Conservation (phyloP, 176 grass and related monocot species). For the Pontederia paniculata region DNA sequence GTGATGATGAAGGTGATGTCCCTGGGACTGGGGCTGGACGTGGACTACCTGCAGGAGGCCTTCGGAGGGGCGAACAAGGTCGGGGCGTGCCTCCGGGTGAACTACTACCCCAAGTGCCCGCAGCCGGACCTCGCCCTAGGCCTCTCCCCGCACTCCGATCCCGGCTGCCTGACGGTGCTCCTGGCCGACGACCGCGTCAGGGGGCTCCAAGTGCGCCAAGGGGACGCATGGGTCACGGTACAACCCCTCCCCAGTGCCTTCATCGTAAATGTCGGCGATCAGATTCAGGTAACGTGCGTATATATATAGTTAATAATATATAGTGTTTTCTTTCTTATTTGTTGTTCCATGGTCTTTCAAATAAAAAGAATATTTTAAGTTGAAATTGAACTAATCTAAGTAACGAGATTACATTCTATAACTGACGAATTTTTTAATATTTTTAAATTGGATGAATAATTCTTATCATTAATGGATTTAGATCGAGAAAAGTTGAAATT, state of each 20-base stretch:
- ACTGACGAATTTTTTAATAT: too few relatives aligned
- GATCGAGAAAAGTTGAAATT: too few relatives aligned
- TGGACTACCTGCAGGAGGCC: constrained; percentile 30
- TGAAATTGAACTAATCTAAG: too few relatives aligned
- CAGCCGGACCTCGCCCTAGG: constrained; percentile 87
- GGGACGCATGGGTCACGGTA: constrained; percentile 68
- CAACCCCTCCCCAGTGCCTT: constrained; percentile 47
- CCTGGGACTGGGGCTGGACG: constrained; percentile 56
- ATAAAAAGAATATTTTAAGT: too few relatives aligned
- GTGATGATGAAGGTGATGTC: constrained; percentile 52
- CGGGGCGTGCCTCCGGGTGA: constrained; percentile 51
- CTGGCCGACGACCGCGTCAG: constrained; percentile 64
- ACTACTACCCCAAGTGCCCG: constrained; percentile 92
- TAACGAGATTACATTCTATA: too few relatives aligned
- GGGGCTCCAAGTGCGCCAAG: constrained; percentile 62
- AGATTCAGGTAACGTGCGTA: constrained; percentile 61
- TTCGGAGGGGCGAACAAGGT: constrained; percentile 38
- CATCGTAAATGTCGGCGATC: constrained; percentile 83
- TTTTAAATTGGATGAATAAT: too few relatives aligned
- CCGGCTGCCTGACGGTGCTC: constrained; percentile 56
- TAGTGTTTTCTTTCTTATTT: too few relatives aligned
- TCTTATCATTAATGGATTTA: too few relatives aligned
- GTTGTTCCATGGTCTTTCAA: too few relatives aligned
- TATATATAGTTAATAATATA: too few relatives aligned
- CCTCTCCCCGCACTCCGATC: constrained; percentile 84